phyloP scores from a whole-genome alignment of 2,329 filamentous ascomycete genomes.

The Scedosporium apiospermum region DNA sequence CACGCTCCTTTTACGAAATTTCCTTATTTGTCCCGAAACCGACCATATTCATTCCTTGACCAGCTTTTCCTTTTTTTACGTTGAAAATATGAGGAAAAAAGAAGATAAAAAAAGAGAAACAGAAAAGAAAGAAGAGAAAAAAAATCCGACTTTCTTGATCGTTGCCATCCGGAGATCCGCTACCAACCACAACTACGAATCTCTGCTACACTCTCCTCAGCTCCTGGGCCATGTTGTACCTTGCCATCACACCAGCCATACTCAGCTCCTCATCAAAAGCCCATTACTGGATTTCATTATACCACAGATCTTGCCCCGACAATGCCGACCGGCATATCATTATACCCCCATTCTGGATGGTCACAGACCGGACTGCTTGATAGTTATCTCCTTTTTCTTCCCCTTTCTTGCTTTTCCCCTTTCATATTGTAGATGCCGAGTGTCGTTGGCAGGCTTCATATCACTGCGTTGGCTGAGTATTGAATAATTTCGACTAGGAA shows the following conservation, averaged over 20 bases:
- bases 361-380: background rate
- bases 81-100: background rate
- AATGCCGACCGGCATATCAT: background rate
- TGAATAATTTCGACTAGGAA: background rate
- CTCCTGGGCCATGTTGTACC: too few relatives aligned
- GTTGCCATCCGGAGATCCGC: background rate
- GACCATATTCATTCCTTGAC: conserved; percentile 15
- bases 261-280: too few relatives aligned
- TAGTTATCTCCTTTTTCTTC: background rate
- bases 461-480: background rate
- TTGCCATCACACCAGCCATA: too few relatives aligned
- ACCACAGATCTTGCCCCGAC: too few relatives aligned
- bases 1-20: conserved; percentile 9
- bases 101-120: conserved; percentile 9
- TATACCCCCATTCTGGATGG: background rate
- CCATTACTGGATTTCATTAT: too few relatives aligned
- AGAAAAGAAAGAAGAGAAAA: conserved; percentile 7
- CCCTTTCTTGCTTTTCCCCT: background rate
- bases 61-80: background rate
- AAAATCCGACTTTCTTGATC: background rate
- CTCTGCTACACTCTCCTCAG: too few relatives aligned
- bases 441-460: background rate
- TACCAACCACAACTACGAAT: background rate
- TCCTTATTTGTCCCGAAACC: conserved; percentile 10
- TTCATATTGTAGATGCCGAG: background rate